phyloP scores from a whole-genome alignment of 1,284 basidiomycete genomes.

The Apiotrichum sp. region DNA sequence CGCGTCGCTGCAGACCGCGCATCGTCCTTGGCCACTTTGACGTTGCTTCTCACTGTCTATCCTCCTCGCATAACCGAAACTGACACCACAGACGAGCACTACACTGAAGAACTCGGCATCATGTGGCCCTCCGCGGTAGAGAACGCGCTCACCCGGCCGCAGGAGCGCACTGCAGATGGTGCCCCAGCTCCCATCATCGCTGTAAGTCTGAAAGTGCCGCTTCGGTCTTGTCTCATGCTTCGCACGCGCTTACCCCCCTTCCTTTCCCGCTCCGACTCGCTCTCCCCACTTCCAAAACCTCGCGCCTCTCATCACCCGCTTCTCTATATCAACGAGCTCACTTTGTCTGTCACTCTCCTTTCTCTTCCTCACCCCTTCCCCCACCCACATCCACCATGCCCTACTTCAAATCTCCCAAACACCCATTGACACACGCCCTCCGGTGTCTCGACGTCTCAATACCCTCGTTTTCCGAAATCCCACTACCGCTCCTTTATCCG shows the following conservation, averaged over 20 bases:
- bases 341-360: not conserved
- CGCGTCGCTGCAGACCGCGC: too few relatives aligned
- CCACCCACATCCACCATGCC: not conserved
- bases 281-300: too few relatives aligned
- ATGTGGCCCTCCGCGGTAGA: constrained; percentile 19
- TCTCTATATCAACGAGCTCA: not conserved
- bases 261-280: too few relatives aligned
- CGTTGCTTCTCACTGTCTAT: not conserved
- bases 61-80: too few relatives aligned
- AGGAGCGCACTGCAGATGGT: not conserved
- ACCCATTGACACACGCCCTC: not conserved
- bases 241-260: not conserved
- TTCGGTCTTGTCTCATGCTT: not conserved
- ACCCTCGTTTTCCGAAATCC: not conserved
- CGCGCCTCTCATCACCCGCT: too few relatives aligned
- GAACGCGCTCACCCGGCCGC: constrained; percentile 8
- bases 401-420: not conserved
- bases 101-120: constrained; percentile 11
- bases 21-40: not conserved
- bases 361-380: not conserved
- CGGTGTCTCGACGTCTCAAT: too few relatives aligned
- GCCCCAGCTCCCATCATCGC: not conserved
- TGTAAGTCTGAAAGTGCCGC: not conserved
- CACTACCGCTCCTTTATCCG: not conserved
- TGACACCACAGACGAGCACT: constrained; percentile 8